A percentile compares a stretch with the other conserved stretches of the same genome.
Evolutionary conservation across 345 rosid genomes (phyloP).

Genomic region (Erucastrum elatum): DNA sequence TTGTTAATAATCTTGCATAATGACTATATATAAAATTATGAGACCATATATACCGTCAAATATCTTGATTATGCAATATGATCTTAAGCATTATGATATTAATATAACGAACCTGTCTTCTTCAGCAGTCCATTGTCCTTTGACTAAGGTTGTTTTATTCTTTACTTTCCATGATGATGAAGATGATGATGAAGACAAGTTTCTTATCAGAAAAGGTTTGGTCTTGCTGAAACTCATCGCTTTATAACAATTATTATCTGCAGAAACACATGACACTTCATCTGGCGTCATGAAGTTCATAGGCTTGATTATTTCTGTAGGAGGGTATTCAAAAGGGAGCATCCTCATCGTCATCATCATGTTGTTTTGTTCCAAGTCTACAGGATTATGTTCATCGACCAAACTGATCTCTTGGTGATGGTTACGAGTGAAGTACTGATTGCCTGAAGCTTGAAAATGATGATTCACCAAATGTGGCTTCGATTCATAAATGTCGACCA

Average conservation of each 20-base stretch:
- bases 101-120: slow-evolving; percentile 70
- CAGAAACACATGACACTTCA: slow-evolving; percentile 59
- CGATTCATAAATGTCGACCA: slow-evolving; percentile 49
- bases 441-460: slow-evolving; percentile 30
- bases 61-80: slow-evolving; percentile 10
- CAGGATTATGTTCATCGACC: slow-evolving; percentile 40
- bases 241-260: slow-evolving; percentile 40
- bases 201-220: slow-evolving; percentile 42
- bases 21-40: not conserved
- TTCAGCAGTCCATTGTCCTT: slow-evolving; percentile 91
- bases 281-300: slow-evolving; percentile 51
- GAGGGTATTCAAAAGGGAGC: slow-evolving; percentile 48
- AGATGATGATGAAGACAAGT: slow-evolving; percentile 32
- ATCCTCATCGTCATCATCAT: slow-evolving; percentile 42
- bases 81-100: not conserved
- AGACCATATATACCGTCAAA: not conserved
- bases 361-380: slow-evolving; percentile 31
- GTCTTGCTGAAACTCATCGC: slow-evolving; percentile 38
- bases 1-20: not conserved
- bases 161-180: slow-evolving; percentile 47
- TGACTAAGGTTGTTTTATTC: slow-evolving; percentile 60
- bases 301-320: slow-evolving; percentile 45
- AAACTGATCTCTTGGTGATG: slow-evolving; percentile 42
- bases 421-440: slow-evolving; percentile 26
- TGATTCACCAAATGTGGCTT: slow-evolving; percentile 62